Percentiles rank a stretch among this genome's conserved stretches.
Evolutionary conservation across 164 flowering plant genomes (phyloP).

Genomic region (Magnolia sinica): DNA sequence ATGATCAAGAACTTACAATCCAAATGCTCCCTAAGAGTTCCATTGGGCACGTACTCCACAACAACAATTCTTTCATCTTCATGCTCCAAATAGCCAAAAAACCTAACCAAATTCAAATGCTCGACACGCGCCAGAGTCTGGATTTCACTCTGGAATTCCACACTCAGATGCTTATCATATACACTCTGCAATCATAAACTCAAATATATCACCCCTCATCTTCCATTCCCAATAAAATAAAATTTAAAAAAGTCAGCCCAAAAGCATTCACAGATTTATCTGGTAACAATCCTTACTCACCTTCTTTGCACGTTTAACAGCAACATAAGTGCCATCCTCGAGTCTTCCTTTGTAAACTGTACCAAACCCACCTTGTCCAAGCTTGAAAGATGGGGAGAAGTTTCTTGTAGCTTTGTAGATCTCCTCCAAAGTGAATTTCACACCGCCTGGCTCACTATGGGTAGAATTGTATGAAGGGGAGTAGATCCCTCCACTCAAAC

Average conservation of each 20-base stretch:
- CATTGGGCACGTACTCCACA: constrained; percentile 87
- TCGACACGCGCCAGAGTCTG: constrained; percentile 61
- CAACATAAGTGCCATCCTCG: constrained; percentile 68
- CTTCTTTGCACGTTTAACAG: constrained; percentile 93
- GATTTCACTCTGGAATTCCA: constrained; percentile 78
- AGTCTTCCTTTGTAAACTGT: constrained; percentile 79
- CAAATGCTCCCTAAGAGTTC: constrained; percentile 91
- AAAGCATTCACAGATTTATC: neutral
- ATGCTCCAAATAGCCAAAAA: constrained; percentile 67
- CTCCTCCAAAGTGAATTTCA: constrained; percentile 59
- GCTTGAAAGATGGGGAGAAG: constrained; percentile 68
- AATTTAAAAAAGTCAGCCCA: neutral
- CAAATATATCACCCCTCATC: neutral
- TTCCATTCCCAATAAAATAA: neutral
- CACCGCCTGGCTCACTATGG: constrained; percentile 41
- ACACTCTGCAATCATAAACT: constrained; percentile 41
- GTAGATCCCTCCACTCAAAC: constrained; percentile 34
- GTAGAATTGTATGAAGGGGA: constrained; percentile 35
- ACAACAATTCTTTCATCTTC: constrained; percentile 77
- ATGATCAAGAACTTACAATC: constrained; percentile 55
- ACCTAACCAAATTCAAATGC: constrained; percentile 81
- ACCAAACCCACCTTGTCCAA: constrained; percentile 97
- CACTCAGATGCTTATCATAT: constrained; percentile 60
- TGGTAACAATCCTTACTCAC: constrained; percentile 23
- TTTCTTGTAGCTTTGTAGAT: constrained; percentile 67